Evolutionary conservation across 441 rosid genomes (phyloP).

Genomic region (Eutrema salsugineum): DNA sequence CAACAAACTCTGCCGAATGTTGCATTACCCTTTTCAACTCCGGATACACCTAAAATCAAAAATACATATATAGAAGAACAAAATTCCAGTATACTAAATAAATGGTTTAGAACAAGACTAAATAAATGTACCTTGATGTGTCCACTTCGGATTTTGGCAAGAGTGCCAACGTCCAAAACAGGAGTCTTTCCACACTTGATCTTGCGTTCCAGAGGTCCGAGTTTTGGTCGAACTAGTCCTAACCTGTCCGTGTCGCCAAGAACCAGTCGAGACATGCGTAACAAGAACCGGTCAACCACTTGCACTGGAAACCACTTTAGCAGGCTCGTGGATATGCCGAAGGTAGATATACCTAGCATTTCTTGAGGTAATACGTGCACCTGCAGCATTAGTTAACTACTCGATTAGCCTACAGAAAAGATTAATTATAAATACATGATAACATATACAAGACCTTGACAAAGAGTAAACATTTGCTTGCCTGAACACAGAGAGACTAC

Average conservation of each 20-base stretch:
- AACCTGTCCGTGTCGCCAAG: conserved; percentile 59
- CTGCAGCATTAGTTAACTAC: conserved; percentile 33
- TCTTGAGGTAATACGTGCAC: conserved; percentile 89
- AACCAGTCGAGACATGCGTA: conserved; percentile 45
- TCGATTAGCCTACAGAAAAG: conserved; percentile 30
- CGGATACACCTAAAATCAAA: conserved; percentile 40
- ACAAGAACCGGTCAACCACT: conserved; percentile 60
- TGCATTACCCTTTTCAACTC: conserved; percentile 51
- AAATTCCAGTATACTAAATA: not conserved
- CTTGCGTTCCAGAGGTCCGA: conserved; percentile 76
- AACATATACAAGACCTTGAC: not conserved
- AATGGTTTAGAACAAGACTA: not conserved
- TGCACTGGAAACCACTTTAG: conserved; percentile 70
- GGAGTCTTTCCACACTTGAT: conserved; percentile 70
- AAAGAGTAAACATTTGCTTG: not conserved
- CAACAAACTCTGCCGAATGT: conserved; percentile 57
- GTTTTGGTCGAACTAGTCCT: conserved; percentile 60
- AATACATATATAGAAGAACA: not conserved
- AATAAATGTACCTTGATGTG: conserved; percentile 53
- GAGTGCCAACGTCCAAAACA: conserved; percentile 75
- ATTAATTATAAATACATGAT: not conserved
- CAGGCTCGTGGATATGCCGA: conserved; percentile 63
- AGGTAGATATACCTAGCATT: conserved; percentile 77
- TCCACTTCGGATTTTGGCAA: conserved; percentile 62
- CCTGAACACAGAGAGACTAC: not conserved